Evolutionary conservation across 2,329 filamentous ascomycete species (phyloP), one percentile per base, ranked within the genome.

Genomic region (Tympanopsis confertula): DNA sequence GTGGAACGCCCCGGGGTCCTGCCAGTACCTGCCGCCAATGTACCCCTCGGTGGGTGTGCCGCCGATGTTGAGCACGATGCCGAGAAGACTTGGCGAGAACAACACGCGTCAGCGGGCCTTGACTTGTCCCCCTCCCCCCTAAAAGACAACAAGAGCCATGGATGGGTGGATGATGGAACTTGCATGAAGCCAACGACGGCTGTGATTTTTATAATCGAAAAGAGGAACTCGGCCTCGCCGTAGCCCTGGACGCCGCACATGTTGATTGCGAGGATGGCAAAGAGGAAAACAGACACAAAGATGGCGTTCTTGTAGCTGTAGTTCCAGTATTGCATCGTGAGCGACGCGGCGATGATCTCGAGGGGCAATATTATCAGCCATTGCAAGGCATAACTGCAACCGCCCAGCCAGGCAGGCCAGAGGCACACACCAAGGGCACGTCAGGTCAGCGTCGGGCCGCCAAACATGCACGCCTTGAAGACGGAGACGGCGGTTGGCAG

Each of bases 101-200:
- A n/a, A n/a, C n/a, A n/a, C n/a, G n/a, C n/a, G n/a, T n/a, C n/a
- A n/a, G n/a, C n/a, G n/a, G n/a, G n/a, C n/a, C n/a, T n/a, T n/a
- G n/a, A n/a, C n/a, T n/a, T n/a, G n/a, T n/a, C n/a, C n/a, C n/a
- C n/a, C n/a, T n/a, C n/a, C n/a, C n/a, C n/a, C n/a, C n/a, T n/a
- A n/a, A n/a, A n/a, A n/a, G n/a, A n/a, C n/a, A n/a, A n/a, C n/a
- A n/a, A n/a, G n/a, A n/a, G n/a, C n/a, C n/a, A n/a, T n/a, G n/a
- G n/a, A n/a, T n/a, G n/a, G n/a, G n/a, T n/a, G n/a, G n/a, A n/a
- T n/a, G n/a, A n/a, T n/a, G n/a, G n/a, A 14, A 61, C 77, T 63
- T 59, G 83, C 80, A 94, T 88, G 60, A 93, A 94, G 37, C 84
- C 86, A 45, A 94, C 80, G 5, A 94, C 78, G 20, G 88, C 86